Evolutionary conservation across 163 green algal species (phyloP).

Genomic region (Smithsoniella earleae): DNA sequence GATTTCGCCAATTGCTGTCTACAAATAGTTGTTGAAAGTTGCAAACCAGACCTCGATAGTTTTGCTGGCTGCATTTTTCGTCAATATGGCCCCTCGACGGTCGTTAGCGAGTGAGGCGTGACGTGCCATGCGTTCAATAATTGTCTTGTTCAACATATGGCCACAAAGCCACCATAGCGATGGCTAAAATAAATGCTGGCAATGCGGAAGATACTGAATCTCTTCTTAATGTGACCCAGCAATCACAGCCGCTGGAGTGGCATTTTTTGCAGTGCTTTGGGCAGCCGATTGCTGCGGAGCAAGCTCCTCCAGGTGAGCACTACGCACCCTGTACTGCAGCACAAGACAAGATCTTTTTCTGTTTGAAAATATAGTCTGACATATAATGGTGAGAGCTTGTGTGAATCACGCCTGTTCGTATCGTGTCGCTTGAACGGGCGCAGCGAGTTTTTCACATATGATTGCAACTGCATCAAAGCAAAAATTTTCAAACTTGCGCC

Average conservation of each 20-base stretch:
- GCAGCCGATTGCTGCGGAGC: slow-evolving; percentile 79
- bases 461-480: no score
- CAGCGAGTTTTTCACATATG: slow-evolving; percentile 14
- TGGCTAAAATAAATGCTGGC: slow-evolving; percentile 14
- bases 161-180: slow-evolving; percentile 8
- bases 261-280: slow-evolving; percentile 95
- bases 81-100: no score
- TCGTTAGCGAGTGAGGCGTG: no score
- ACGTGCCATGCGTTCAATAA: no score
- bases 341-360: neutral
- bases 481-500: no score
- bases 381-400: neutral
- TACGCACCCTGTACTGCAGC: neutral
- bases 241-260: slow-evolving; percentile 54
- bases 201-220: neutral
- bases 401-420: neutral
- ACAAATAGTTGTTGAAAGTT: no score
- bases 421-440: neutral
- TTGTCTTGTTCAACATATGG: no score
- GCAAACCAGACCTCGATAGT: no score
- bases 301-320: slow-evolving; percentile 83
- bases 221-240: neutral
- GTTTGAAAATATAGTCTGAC: no score
- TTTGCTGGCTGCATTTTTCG: no score
- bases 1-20: no score